Evolutionary conservation across 768 basidiomycete genomes (phyloP).

Genomic region (Leccinum aurantiacum): DNA sequence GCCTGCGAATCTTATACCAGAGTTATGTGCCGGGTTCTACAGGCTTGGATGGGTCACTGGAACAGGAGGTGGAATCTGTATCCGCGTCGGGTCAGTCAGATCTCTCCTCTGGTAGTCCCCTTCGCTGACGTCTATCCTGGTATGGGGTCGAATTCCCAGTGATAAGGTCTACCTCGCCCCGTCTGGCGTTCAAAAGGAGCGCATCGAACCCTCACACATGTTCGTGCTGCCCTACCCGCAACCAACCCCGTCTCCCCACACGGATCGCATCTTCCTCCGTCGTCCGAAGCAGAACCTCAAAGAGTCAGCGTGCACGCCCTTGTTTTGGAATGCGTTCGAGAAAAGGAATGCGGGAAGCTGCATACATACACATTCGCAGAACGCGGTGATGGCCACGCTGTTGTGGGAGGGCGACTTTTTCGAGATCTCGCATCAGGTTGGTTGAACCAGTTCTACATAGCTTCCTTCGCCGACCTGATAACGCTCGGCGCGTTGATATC

Average conservation of each 20-base stretch:
- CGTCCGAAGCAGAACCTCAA: slow-evolving; percentile 70
- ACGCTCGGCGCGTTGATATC: background rate
- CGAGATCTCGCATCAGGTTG: slow-evolving; percentile 78
- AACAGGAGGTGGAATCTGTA: slow-evolving; percentile 80
- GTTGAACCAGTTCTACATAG: background rate
- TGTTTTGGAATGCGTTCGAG: slow-evolving; percentile 92
- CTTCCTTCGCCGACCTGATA: background rate
- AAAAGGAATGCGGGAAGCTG: slow-evolving; percentile 78
- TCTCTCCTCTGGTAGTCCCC: background rate
- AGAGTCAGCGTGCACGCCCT: slow-evolving; percentile 85
- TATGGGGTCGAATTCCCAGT: slow-evolving; percentile 33
- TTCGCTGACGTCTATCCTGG: background rate
- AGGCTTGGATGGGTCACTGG: slow-evolving; percentile 90
- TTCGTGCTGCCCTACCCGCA: slow-evolving; percentile 85
- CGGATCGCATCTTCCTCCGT: slow-evolving; percentile 75
- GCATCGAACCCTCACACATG: slow-evolving; percentile 79
- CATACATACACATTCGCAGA: slow-evolving; percentile 89
- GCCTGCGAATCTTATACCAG: slow-evolving; percentile 91
- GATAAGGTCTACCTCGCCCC: slow-evolving; percentile 85
- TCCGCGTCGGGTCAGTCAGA: slow-evolving; percentile 57
- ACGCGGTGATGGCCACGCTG: slow-evolving; percentile 86
- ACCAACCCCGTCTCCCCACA: slow-evolving; percentile 51
- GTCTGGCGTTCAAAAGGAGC: slow-evolving; percentile 89
- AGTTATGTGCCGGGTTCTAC: slow-evolving; percentile 84
- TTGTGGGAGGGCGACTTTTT: slow-evolving; percentile 72